Evolutionary conservation across 1,284 basidiomycete genomes (phyloP).

Genomic region (Cutaneotrichosporon sp.): DNA sequence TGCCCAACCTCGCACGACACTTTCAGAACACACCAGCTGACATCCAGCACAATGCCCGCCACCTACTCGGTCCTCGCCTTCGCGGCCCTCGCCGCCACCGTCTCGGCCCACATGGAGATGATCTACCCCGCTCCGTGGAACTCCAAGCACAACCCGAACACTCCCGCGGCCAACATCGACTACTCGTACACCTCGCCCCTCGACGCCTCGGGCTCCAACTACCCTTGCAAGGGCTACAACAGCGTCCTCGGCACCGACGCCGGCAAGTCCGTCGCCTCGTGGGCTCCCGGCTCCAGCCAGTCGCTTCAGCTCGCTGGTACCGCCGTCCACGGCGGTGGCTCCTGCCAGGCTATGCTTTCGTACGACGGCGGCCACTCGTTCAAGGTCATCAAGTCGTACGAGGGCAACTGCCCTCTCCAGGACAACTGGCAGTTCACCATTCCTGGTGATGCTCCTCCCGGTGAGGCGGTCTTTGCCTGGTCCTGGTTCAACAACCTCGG

Average conservation of each 20-base stretch:
- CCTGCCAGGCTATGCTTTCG: slow-evolving; percentile 47
- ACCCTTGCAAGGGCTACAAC: slow-evolving; percentile 46
- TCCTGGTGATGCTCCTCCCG: slow-evolving; percentile 41
- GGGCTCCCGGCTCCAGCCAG: slow-evolving; percentile 31
- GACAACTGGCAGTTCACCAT: slow-evolving; percentile 34
- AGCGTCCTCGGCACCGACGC: slow-evolving; percentile 4
- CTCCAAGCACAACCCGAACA: slow-evolving; percentile 35
- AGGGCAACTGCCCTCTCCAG: slow-evolving; percentile 47
- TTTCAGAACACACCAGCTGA: not conserved
- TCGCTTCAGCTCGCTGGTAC: slow-evolving; percentile 39
- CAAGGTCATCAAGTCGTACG: slow-evolving; percentile 44
- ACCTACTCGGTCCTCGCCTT: slow-evolving; percentile 3
- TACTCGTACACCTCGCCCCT: slow-evolving; percentile 47
- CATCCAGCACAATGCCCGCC: not conserved
- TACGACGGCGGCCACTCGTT: slow-evolving; percentile 49
- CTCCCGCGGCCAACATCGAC: slow-evolving; percentile 33
- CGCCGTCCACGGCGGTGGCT: slow-evolving; percentile 48
- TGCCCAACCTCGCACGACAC: not conserved
- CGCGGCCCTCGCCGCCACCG: slow-evolving; percentile 17
- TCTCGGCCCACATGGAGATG: slow-evolving; percentile 43
- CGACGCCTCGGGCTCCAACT: slow-evolving; percentile 33
- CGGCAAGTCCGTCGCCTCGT: slow-evolving; percentile 34
- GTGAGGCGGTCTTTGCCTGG: slow-evolving; percentile 50
- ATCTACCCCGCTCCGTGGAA: slow-evolving; percentile 38
- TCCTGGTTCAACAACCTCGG: slow-evolving; percentile 49